Evolutionary conservation across 805 yeast genomes (phyloP), one percentile per base, ranked within the genome.

Genomic region (Pichia ethanolica): DNA sequence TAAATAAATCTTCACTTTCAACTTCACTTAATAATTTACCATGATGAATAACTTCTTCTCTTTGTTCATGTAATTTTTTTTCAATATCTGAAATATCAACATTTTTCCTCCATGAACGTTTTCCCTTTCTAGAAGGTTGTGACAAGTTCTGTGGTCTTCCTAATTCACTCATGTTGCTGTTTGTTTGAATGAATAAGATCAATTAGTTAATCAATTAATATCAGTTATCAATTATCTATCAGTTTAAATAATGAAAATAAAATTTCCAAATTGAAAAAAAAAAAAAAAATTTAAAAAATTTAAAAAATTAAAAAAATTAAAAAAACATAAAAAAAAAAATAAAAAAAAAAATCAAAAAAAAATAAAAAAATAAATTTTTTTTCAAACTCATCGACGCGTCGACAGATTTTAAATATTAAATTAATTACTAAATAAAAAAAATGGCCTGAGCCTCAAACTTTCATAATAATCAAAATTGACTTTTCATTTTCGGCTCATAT

Each of bases 91-190:
- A 81, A 20, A 93, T 70, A 65, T 93, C 96, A 51, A 93, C 86
- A 66, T 93, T 88, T 68, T 89, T 89, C 64, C 96, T 80, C 95
- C 97, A 88, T 5, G 96, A 82, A 64, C 78, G 83, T 75, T 87
- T 91, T 41, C 96, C 96, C 71, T 93, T 93, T 61, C 98, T 77
- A 7, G 97, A 89, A 5, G 85, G 62, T 68, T 90, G 97, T 57
- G 73, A 75, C 57, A 77, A 81, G 26, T 78, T 64, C 13, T 38
- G 42, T 12, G 90, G 88, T 65, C 81, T 74, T 46, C 68, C 67
- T 5, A 67, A 55, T 53, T 68, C 72, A 52, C 55, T 50, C 73
- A 67, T 64, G 32, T 7, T 30, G 9, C 9, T 30, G 32, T 26
- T n/a, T 37, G 2, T 10, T 14, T 35, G 37, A 12, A 37, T 37